Evolutionary conservation across 2,329 filamentous ascomycete genomes (phyloP).

Genomic region (Alternaria sp.): DNA sequence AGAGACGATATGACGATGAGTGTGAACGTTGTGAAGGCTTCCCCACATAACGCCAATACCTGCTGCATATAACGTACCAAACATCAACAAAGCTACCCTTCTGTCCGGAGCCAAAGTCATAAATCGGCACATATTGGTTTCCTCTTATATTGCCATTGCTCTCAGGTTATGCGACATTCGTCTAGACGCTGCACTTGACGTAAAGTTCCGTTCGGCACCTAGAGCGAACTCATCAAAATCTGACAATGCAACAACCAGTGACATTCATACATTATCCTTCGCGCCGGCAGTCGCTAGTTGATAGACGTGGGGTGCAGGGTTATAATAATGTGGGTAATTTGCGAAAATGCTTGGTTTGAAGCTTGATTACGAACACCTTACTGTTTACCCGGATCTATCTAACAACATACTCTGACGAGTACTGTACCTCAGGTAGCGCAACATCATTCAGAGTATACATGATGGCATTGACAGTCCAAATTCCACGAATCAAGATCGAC

Average conservation of each 20-base stretch:
- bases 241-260: background rate
- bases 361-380: conserved; percentile 33
- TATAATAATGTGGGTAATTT: conserved; percentile 17
- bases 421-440: background rate
- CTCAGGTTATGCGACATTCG: background rate
- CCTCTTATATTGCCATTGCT: background rate
- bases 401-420: background rate
- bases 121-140: too few species aligned
- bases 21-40: background rate
- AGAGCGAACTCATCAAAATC: background rate
- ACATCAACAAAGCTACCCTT: background rate
- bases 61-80: background rate
- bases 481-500: background rate
- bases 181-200: background rate
- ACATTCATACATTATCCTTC: background rate
- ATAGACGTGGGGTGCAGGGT: conserved; percentile 20
- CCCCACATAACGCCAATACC: background rate
- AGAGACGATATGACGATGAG: background rate
- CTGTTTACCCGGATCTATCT: conserved; percentile 3
- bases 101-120: background rate
- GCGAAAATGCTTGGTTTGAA: conserved; percentile 34
- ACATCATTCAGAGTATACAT: background rate
- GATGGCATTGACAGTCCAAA: rapidly evolving
- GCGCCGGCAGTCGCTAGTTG: background rate
- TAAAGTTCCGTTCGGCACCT: background rate